Evolutionary conservation across 2,329 filamentous ascomycete genomes (phyloP), one percentile per base, ranked within the genome.

Genomic region (Apiospora saccharicola): DNA sequence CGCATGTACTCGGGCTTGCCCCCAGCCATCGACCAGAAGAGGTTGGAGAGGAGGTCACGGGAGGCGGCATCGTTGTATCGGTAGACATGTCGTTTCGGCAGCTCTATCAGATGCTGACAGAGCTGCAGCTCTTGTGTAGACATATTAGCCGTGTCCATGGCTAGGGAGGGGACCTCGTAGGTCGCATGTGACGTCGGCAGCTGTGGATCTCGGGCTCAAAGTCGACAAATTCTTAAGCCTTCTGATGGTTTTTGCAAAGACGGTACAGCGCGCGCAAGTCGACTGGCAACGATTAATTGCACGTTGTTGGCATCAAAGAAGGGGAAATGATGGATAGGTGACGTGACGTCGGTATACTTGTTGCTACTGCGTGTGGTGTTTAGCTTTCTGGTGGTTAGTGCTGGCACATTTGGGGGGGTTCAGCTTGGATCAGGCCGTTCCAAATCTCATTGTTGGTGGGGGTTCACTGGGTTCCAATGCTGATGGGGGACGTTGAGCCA

Each of bases 1-100:
- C 87, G 86, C 80, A 98, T 86, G 78, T 95, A 92, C 75, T 95
- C 91, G 72, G 89, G 85, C 73, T 91, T 91, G 74, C 93, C 91
- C 73, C 91, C 92, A 44, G 94, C 93, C 77, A 99, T 90, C 70
- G 93, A 97, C 85, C 91, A 93, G 84, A 98, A 99, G 71, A 99
- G 92, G 72, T 90, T 91, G 79, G 91, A 87, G 71, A 97, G 85
- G 44, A 99, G 91, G 74, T 93, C 90, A 73, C 89, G 88, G 75
- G 90, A 88, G 70, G 95, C 94, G 67, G 90, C 85, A 70, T 91
- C 87, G 57, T 88, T 91, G 83, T 95, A 99, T 74, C 93, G 92
- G 83, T 94, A 93, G 75, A 89, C 86, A 85, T 93, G 91, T 76
- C 89, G 87, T 76, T 86, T 86, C 71, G 96, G 95, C 79, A 97